Percentiles rank a stretch among this genome's conserved stretches.
phyloP scores from a whole-genome alignment of 805 yeast species.

The Lipomyces starkeyi region DNA sequence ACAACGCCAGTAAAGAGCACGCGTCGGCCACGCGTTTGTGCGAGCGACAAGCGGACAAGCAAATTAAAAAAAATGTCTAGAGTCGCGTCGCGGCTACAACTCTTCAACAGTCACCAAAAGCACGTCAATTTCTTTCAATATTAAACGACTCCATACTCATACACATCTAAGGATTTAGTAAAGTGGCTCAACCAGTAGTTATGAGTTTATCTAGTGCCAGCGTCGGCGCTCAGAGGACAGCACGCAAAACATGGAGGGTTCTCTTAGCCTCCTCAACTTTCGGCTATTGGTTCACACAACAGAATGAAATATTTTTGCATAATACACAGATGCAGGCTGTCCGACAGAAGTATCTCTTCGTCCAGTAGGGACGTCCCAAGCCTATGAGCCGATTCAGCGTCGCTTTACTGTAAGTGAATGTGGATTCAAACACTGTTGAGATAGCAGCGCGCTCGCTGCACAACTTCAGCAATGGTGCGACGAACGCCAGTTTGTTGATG shows the following conservation, averaged over 20 bases:
- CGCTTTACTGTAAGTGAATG: not conserved
- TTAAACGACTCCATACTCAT: no score
- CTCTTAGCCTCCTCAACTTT: not conserved
- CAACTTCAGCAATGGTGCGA: slow-evolving; percentile 3
- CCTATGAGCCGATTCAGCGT: slow-evolving; percentile 2
- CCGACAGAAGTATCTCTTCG: not conserved
- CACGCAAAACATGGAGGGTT: not conserved
- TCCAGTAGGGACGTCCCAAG: not conserved
- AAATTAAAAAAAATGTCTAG: no score
- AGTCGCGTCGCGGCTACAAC: no score
- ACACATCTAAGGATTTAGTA: no score
- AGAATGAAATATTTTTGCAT: not conserved
- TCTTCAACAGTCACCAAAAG: no score
- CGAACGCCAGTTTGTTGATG: slow-evolving; percentile 6
- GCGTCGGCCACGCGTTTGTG: slow-evolving; percentile 4
- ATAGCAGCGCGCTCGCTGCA: not conserved
- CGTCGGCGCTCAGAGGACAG: not conserved
- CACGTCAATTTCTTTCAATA: no score
- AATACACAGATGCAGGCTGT: not conserved
- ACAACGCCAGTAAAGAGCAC: not conserved
- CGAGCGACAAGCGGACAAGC: not conserved
- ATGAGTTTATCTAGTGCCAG: not conserved
- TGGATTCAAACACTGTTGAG: not conserved
- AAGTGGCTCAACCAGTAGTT: no score
- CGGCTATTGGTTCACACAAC: not conserved